Evolutionary conservation across 225 moss, liverwort and hornwort genomes (phyloP).

Genomic region (Lunularia cruciata): DNA sequence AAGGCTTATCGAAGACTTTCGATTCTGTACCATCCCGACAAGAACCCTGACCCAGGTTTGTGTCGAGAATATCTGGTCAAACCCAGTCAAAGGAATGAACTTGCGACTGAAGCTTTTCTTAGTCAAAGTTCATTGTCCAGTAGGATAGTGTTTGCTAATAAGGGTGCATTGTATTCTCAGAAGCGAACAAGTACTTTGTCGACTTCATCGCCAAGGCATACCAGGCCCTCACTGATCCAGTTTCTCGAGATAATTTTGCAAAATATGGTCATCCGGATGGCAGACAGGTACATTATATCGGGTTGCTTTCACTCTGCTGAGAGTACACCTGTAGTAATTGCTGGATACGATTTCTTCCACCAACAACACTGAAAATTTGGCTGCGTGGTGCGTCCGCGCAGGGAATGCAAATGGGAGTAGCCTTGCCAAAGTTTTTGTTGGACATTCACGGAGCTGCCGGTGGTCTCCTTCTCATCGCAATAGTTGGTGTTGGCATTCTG

Average conservation of each 20-base stretch:
- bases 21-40: slow-evolving; percentile 87
- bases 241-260: slow-evolving; percentile 76
- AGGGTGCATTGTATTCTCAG: slow-evolving; percentile 45
- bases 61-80: background rate
- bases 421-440: slow-evolving; percentile 84
- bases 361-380: background rate
- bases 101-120: too few relatives aligned
- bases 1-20: slow-evolving; percentile 90
- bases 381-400: slow-evolving; percentile 31
- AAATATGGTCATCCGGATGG: slow-evolving; percentile 99
- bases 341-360: background rate
- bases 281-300: slow-evolving; percentile 54
- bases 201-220: slow-evolving; percentile 89
- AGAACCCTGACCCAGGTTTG: slow-evolving; percentile 90
- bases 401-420: slow-evolving; percentile 96
- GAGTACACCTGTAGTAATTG: background rate
- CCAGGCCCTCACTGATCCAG: slow-evolving; percentile 90
- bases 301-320: background rate
- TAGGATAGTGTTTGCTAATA: too few relatives aligned
- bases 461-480: slow-evolving; percentile 70
- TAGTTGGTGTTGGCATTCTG: slow-evolving; percentile 89
- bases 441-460: slow-evolving; percentile 96
- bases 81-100: too few relatives aligned
- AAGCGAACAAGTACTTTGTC: slow-evolving; percentile 91
- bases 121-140: too few relatives aligned